These are phyloP conservation scores for Salix dunnii DNA, from an alignment of 345 rosid genomes.

Conservation along the genomic window DNA sequence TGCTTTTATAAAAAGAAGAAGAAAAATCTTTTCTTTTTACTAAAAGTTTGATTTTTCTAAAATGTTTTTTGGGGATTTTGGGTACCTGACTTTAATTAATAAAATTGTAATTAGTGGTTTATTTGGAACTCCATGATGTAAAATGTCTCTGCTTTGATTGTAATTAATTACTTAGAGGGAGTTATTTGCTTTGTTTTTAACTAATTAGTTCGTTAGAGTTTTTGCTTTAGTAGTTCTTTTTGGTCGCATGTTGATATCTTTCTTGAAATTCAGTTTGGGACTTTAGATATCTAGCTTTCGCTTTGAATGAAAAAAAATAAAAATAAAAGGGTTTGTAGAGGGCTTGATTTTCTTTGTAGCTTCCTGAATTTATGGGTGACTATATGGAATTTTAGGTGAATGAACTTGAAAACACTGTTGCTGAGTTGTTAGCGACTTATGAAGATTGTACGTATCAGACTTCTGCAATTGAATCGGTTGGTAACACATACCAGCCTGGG, in stretches of 20 bases:
- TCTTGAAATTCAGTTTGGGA: neutral
- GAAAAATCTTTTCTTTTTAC: neutral
- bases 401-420: conserved; percentile 62
- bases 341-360: neutral
- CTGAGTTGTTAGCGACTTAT: conserved; percentile 49
- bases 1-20: neutral
- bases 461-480: conserved; percentile 58
- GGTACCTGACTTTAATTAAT: neutral
- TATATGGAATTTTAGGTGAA: conserved; percentile 48
- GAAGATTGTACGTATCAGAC: conserved; percentile 48
- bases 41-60: no score
- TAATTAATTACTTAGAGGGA: no score
- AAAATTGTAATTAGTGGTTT: neutral
- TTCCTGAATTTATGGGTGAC: neutral
- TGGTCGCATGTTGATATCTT: neutral
- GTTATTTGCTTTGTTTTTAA: neutral
- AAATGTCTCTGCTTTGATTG: neutral
- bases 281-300: neutral
- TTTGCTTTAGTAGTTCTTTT: neutral
- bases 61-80: no score
- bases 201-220: neutral
- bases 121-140: neutral
- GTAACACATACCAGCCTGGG: conserved; percentile 55
- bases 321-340: neutral
- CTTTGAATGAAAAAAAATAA: neutral